Base-by-base conservation (phyloP, 768 basidiomycete species). In the Nidularia pulvinata region DNA sequence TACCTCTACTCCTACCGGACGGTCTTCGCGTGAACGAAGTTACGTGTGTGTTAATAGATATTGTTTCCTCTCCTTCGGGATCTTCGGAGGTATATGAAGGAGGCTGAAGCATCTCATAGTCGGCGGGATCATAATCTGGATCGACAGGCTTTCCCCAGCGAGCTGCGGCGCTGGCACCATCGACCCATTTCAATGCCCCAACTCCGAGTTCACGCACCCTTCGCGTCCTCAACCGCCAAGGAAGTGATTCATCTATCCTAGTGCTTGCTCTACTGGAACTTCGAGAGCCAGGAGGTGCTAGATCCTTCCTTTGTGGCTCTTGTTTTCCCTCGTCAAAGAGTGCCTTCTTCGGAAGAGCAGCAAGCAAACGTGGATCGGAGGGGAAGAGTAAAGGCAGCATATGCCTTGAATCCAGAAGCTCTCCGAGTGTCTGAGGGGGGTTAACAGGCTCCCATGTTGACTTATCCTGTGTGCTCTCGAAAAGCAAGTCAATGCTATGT, bases 341-440 rank as follows among this genome's bases (percentile, higher is more conserved):
- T n/a, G 66, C 57, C 16, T 70, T 63, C 59, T 78, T 83, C 0
- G 91, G 86, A 2, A 81, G 70, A 5, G 89, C 90, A 16, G 89
- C 86, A 6, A 95, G 75, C 67, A 91, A 77, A 37, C 84, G 84
- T 33, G 89, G 86, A 66, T 93, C 86, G 16, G 86, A 84, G 6
- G 95, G 95, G 48, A 97, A 85, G 19, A 84, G 76, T 47, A 96
- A 76, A 1, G 93, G 93, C 22, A 98, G 81, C 94, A 98, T 98
- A 67, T 89, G 84, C 58, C 95, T 82, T 25, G 92, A 94, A 67
- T 99, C 95, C 57, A 98, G 75, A 25, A 98, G 72, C 67, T 99
- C 97, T 33, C 95, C 95, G 1, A 95, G 80, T 25, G 86, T 86
- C 61, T 91, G 89, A 0, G 93, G 88, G 16, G 92, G 82, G 50